Evolutionary conservation across 768 basidiomycete species (phyloP), one percentile per base, ranked within the genome.

Genomic region (Leccinum aurantiacum): DNA sequence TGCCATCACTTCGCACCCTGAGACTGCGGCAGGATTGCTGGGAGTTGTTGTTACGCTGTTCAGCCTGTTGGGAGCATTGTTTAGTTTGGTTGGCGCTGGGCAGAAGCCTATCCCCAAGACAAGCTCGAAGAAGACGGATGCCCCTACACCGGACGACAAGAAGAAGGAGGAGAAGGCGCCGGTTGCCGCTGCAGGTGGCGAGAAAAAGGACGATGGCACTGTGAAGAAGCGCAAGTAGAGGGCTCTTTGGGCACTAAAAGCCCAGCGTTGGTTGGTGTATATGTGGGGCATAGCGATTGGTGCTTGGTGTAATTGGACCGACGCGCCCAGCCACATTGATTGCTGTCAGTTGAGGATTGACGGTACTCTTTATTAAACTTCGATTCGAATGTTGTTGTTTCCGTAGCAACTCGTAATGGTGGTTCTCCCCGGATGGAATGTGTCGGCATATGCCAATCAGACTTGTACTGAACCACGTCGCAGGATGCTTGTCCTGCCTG

Each of bases 1-100:
- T 25, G 95, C 97, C 46, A 82, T 98, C 82, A 91, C 89, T 81
- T 79, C 89, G 41, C 87, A 95, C 71, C 95, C 95, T 51, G 89
- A 95, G 76, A 91, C 91, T 54, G 93, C 87, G 66, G 89, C 82
- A 50, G 91, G 86, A 62, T 80, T 98, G 65, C 80, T 79, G 60
- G 89, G 85, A 63, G 86, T 84, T 53, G 63, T 91, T 51, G 81
- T 96, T 67, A 92, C 91, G 46, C 73, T 97, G 65, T 84, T 97
- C 69, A 90, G 90, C 52, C 87, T 97, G 86, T 73, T 98, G 64
- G 91, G 88, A 64, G 83, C 83, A 41, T 78, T 93, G 70, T 83
- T 93, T 62, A 87, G 93, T 57, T 78, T 95, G 67, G 82, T 94
- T 72, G 90, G 92, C 63, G 82, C 83, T 54, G 79, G 82, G 53